Percentiles rank a stretch among this genome's conserved stretches.
Evolutionary conservation across 352 stramenopile genomes (phyloP).

Genomic region (Pythium phragmiticola): DNA sequence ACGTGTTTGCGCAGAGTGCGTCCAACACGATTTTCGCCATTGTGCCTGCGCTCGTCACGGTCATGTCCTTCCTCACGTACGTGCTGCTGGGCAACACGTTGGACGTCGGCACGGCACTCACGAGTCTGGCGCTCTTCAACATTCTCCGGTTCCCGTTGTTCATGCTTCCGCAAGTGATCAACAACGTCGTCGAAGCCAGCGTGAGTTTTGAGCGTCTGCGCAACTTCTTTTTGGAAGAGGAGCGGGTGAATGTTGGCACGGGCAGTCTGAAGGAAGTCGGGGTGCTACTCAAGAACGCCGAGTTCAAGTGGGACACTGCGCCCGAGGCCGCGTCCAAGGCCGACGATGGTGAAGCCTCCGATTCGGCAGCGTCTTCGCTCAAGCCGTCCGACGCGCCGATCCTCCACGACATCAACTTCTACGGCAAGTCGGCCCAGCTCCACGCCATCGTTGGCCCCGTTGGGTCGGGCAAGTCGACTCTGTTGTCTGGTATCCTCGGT

Average conservation of each 20-base stretch:
- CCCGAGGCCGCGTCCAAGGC: constrained; percentile 26
- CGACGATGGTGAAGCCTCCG: constrained; percentile 44
- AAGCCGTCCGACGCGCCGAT: constrained; percentile 35
- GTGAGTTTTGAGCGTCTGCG: constrained; percentile 62
- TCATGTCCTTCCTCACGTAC: constrained; percentile 83
- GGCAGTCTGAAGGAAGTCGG: constrained; percentile 78
- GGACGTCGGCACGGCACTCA: constrained; percentile 89
- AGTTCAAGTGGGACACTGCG: constrained; percentile 62
- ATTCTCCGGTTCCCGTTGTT: constrained; percentile 96
- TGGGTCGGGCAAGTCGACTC: constrained; percentile 81
- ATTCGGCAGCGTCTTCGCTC: constrained; percentile 28
- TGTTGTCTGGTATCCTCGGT: constrained; percentile 45
- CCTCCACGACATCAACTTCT: constrained; percentile 59
- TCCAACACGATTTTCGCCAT: constrained; percentile 50
- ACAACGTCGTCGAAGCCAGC: constrained; percentile 90
- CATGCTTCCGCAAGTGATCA: constrained; percentile 95
- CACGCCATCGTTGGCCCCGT: constrained; percentile 67
- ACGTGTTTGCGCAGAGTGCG: constrained; percentile 34
- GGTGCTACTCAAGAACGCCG: constrained; percentile 46
- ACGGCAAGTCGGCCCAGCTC: constrained; percentile 74
- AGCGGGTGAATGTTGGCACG: constrained; percentile 62
- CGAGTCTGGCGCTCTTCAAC: constrained; percentile 93
- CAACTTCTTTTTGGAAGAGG: constrained; percentile 67
- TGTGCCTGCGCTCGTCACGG: constrained; percentile 85
- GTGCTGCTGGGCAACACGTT: constrained; percentile 72